Evolutionary conservation across 2,329 filamentous ascomycete species (phyloP).

Genomic region (Nemania serpens): DNA sequence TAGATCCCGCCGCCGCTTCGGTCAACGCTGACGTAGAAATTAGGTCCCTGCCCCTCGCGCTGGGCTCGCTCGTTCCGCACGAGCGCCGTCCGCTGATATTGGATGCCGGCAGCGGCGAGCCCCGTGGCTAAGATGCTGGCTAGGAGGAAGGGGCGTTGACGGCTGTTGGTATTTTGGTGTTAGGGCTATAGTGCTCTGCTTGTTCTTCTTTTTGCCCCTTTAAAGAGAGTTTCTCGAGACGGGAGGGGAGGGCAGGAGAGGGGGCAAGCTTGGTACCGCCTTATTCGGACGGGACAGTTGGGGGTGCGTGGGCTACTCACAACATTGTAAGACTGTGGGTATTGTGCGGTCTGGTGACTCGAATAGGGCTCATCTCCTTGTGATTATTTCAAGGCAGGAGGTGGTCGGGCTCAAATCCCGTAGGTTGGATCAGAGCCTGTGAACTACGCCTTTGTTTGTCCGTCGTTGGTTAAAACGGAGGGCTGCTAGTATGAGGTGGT

Average conservation of each 20-base stretch:
- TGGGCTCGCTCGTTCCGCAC: conserved; percentile 38
- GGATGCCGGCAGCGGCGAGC: conserved; percentile 37
- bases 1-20: conserved; percentile 50
- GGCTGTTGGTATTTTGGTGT: neutral
- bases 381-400: neutral
- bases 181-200: neutral
- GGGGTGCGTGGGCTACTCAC: conserved; percentile 11
- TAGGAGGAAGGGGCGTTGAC: conserved; percentile 18
- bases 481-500: neutral
- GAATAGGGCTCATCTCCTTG: neutral
- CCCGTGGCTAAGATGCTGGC: conserved; percentile 40
- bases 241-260: neutral
- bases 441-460: neutral
- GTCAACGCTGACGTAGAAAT: conserved; percentile 56
- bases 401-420: neutral
- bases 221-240: too few relatives aligned
- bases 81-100: conserved; percentile 32
- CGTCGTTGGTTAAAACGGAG: neutral
- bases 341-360: neutral
- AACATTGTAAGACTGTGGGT: conserved; percentile 11
- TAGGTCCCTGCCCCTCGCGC: conserved; percentile 41
- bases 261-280: neutral
- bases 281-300: neutral
- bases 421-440: too few relatives aligned
- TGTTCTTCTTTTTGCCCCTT: neutral